Evolutionary conservation across 108 stramenopile genomes (phyloP).

Genomic region (Mayamaea pseudoterrestris): DNA sequence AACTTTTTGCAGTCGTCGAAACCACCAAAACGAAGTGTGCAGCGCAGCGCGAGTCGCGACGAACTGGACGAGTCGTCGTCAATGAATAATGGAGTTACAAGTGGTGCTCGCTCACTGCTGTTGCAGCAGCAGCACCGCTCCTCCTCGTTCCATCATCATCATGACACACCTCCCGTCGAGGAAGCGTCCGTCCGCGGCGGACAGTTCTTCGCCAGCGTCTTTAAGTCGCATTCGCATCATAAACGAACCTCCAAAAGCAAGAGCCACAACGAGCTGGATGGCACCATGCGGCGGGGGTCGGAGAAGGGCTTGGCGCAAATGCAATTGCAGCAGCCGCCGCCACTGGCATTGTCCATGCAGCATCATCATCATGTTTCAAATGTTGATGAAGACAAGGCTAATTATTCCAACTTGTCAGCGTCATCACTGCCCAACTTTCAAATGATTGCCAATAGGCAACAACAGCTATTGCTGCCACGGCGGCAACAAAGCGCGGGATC

Average conservation of each 20-base stretch:
- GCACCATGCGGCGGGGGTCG: constrained; percentile 3
- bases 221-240: background rate
- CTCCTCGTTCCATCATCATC: background rate
- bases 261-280: constrained; percentile 7
- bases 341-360: background rate
- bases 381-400: background rate
- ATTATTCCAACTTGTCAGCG: background rate
- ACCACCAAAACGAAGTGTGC: background rate
- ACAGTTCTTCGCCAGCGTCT: constrained; percentile 3
- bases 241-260: background rate
- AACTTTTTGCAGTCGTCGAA: background rate
- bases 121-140: background rate
- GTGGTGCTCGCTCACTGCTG: background rate
- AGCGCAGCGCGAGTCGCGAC: background rate
- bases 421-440: too few species aligned
- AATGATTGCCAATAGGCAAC: background rate
- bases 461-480: background rate
- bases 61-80: too few species aligned
- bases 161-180: background rate
- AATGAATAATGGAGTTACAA: background rate
- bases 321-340: background rate
- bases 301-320: background rate
- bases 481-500: background rate
- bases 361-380: background rate
- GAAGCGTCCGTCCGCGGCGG: constrained; percentile 12